These are phyloP conservation scores for Crithidia bombi DNA, from an alignment of 208 protist genomes.

Conservation along the genomic window DNA sequence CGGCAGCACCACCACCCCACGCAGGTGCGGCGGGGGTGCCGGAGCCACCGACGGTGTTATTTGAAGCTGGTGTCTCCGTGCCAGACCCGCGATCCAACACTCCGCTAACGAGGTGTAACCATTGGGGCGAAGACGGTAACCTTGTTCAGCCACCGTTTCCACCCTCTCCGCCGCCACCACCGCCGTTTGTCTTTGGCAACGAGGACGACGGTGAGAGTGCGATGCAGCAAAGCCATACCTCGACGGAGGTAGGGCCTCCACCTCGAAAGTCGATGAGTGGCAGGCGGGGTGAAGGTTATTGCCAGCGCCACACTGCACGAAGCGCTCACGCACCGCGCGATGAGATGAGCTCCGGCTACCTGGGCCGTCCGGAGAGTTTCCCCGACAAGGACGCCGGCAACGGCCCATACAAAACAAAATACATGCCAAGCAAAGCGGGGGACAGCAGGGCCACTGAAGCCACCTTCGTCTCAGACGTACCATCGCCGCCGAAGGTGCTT, in stretches of 20 bases:
- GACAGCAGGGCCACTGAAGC: background rate
- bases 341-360: too few relatives aligned
- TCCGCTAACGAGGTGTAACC: background rate
- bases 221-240: too few relatives aligned
- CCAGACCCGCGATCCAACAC: background rate
- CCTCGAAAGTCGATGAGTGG: too few relatives aligned
- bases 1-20: background rate
- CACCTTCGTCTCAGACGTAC: background rate
- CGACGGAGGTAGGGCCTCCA: too few relatives aligned
- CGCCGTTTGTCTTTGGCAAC: constrained; percentile 9
- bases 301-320: too few relatives aligned
- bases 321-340: too few relatives aligned
- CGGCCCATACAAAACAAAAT: background rate
- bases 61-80: background rate
- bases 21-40: background rate
- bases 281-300: too few relatives aligned
- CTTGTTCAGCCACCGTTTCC: background rate
- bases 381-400: too few relatives aligned
- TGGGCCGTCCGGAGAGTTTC: too few relatives aligned
- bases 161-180: background rate
- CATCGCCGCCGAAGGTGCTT: constrained; percentile 19
- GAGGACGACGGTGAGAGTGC: background rate
- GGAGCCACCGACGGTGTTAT: constrained; percentile 27
- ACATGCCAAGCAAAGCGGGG: background rate
- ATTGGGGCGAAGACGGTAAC: background rate